Conservation (phyloP, 495 filamentous ascomycete genomes). For the Talaromyces liani region DNA sequence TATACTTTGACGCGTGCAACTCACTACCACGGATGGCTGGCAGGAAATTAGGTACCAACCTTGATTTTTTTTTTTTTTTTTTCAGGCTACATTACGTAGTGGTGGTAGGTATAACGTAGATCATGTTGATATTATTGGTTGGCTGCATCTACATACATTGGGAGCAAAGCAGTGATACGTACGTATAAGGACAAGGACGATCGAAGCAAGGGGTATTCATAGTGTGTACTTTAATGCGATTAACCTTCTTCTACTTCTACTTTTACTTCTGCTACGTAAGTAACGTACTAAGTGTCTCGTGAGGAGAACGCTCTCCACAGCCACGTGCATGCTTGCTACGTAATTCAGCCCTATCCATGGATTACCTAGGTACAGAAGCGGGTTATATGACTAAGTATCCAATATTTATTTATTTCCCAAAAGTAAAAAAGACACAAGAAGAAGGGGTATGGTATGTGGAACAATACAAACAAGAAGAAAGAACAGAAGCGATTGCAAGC, state of each 20-base stretch:
- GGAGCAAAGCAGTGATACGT: no score
- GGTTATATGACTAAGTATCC: background rate
- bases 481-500: background rate
- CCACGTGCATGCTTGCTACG: background rate
- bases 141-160: no score
- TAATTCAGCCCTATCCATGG: background rate
- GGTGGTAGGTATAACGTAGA: background rate
- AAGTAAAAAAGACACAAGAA: background rate
- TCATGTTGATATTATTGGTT: background rate
- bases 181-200: background rate
- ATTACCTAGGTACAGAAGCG: no score
- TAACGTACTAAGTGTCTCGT: background rate
- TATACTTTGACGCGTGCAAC: no score
- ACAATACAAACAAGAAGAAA: conserved; percentile 3
- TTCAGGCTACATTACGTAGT: background rate
- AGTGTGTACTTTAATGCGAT: background rate
- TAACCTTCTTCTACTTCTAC: background rate
- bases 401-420: background rate
- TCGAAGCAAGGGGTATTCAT: background rate
- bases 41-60: no score
- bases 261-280: no score
- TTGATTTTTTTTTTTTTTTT: background rate
- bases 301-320: background rate
- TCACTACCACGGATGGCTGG: no score
- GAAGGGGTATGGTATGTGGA: background rate